Evolutionary conservation across 1,139 yeast species (phyloP), one percentile per base, ranked within the genome.

Genomic region (Entelexis sorbosivorans): DNA sequence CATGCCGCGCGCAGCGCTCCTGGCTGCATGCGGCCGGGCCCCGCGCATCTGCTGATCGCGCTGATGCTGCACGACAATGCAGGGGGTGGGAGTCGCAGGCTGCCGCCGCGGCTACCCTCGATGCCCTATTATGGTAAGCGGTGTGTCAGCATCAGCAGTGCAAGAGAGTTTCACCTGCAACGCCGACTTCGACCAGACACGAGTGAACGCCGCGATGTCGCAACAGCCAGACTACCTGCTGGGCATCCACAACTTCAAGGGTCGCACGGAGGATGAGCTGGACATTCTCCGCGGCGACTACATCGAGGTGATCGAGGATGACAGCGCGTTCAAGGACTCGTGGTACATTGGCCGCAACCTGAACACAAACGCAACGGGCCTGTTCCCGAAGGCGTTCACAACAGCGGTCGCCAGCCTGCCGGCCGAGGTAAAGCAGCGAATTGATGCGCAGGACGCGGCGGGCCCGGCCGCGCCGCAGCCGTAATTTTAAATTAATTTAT

Each of bases 281-380:
- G 78, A 81, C 44, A 73, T 91, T 58, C 74, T 73, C 48, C 78
- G 83, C 26, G 97, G 97, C 26, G 97, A 91, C 62, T 81, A 79
- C 58, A 75, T 93, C 52, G 93, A 88, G 65, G 88, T 91, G 16
- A 75, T 93, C 28, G 87, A 94, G 42, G 96, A 88, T 65, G 99
- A 91, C 67, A 77, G 81, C 56, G 96, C 86, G 62, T 91, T 84
- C 66, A 84, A 86, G 59, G 99, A 91, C 66, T 97, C 97, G n/a
- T 91, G 99, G 99, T 91, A 82, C 63, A 77, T 77, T 58, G 73
- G 97, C 10, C 81, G 81, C 57, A 88, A 89, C 60, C 65, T 85
- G 50, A 64, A 75, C 46, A 80, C 89, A 0, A 76, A 77, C 48
- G 75, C 77, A 54, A 88, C 85, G 11, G 98, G 98, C 0, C 71